Evolutionary conservation across 164 flowering plant genomes (phyloP), one percentile per base, ranked within the genome.

Genomic region (Sextonia rubra): DNA sequence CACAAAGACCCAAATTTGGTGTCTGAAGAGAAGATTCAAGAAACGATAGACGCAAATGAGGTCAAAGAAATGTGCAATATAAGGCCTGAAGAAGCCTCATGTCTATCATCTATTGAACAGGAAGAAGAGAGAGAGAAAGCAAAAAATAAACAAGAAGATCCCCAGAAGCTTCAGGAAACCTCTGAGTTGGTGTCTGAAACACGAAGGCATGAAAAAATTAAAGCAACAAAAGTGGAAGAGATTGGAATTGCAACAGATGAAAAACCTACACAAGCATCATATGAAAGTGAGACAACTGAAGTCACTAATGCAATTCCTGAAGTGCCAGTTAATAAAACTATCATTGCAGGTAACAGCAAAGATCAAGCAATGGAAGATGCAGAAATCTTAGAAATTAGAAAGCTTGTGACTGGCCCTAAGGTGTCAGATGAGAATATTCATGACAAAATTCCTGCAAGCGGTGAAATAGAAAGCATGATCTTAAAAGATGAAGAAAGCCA

Each of bases 1-100:
- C 62, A 69, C 27, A 68, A 78, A 37, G 58, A 48, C 70, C 6
- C 71, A 20, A 26, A 23, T 27, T 55, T 58, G 47, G 70, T 55
- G 49, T 22, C 69, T 7, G 64, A 60, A 56, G 22, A 29, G 72
- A 69, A 66, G 47, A 78, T 69, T 48, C 75, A 73, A 44, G 60
- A 75, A 3, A 37, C 32, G n/a, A 30, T 26, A 58, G 14, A 64
- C 56, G 47, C 62, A 22, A 47, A 68, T 56, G 55, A 72, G 66
- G 69, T 68, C 24, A 48, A 26, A 58, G 69, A 66, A 48, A 66
- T 26, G 23, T 62, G 69, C 23, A 48, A 58, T 69, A 65, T 63
- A 60, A 63, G 61, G 64, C 76, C 61, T 6, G 71, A 69, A 47
- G 71, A 62, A 26, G 52, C 24, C 8, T 18, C 17, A 44, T 15